Base-by-base conservation (phyloP, 768 basidiomycete species). In the Boletellus ananiceps region DNA sequence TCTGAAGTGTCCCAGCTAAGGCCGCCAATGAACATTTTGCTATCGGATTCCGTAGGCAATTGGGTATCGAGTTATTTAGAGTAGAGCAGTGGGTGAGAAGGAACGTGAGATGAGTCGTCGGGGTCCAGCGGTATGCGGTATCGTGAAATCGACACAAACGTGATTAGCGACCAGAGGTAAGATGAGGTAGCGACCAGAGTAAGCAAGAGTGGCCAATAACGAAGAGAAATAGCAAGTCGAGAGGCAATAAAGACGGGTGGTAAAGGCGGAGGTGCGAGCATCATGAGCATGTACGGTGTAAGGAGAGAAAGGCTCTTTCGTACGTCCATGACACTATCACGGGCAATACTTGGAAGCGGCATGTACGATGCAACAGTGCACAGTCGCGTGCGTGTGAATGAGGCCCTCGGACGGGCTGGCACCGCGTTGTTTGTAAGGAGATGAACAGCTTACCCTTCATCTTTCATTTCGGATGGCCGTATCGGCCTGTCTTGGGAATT, bases 1-100 rank as follows among this genome's bases (percentile, higher is more conserved):
- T 91, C 89, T 72, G 84, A 87, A 64, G 89, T 92, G 65, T 90
- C 88, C 89, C 89, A 92, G 73, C 85, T 91, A 57, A 92, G 77
- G 62, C 89, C 89, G 59, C 89, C 89, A 68, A 92, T 83, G 74
- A 92, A 92, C 78, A 92, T 83, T 78, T 92, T 92, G 69, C 89
- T 91, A 80, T 62, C 62, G 56, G 63, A 55, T 63, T 57, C 57
- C 57, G 51, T 60, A 68, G 58, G 57, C 58, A 65, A 62, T 59
- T 42, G 63, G 42, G 52, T 58, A 55, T 53, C 52, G 57, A 61
- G 62, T 44, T 61, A 63, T 61, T 61, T 51, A 63, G 61, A 52
- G 44, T 50, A 64, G 61, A 45, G 58, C 49, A 60, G 58, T 33
- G 54, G 34, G 56, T 52, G 58, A 56, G 58, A 51, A 57, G 58